Percentiles rank a stretch among this genome's conserved stretches.
Conservation (phyloP, 2,329 filamentous ascomycete species). For the Emergomyces orientalis region DNA sequence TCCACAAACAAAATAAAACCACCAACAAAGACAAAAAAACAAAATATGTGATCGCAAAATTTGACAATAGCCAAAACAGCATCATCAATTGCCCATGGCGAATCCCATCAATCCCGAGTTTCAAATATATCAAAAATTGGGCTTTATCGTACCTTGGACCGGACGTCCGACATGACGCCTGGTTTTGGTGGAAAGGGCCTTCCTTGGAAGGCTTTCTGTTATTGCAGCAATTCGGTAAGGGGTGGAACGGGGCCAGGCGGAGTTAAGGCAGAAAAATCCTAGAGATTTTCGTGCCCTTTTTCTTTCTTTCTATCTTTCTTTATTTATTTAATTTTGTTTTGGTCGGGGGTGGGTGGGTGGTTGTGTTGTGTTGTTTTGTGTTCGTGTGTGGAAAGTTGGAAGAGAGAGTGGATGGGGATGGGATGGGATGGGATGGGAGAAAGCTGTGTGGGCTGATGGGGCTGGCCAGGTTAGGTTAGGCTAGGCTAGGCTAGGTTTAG, state of each 20-base stretch:
- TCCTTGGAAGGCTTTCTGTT: slow-evolving; percentile 43
- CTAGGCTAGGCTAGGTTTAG: slow-evolving; percentile 21
- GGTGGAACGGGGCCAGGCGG: slow-evolving; percentile 4
- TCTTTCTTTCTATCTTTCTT: too few relatives aligned
- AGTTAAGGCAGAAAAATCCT: too few relatives aligned
- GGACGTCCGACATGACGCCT: slow-evolving; percentile 46
- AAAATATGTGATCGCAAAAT: background rate
- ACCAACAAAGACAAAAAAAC: background rate
- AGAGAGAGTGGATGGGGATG: too few relatives aligned
- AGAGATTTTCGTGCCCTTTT: too few relatives aligned
- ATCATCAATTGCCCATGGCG: background rate
- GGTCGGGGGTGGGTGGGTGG: too few relatives aligned
- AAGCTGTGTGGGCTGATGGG: background rate
- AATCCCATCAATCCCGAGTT: background rate
- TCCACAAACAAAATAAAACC: background rate
- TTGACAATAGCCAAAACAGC: background rate
- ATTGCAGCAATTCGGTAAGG: slow-evolving; percentile 38
- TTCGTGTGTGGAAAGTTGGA: too few relatives aligned
- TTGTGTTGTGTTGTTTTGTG: too few relatives aligned
- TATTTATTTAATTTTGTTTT: too few relatives aligned
- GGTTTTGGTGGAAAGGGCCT: slow-evolving; percentile 34
- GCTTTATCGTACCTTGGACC: slow-evolving; percentile 41
- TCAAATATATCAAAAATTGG: too few relatives aligned
- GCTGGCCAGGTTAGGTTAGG: slow-evolving; percentile 7
- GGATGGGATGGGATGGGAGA: slow-evolving; percentile 8